Evolutionary conservation across 2,329 filamentous ascomycete genomes (phyloP), one percentile per base, ranked within the genome.

Genomic region (Remersonia thermophila): DNA sequence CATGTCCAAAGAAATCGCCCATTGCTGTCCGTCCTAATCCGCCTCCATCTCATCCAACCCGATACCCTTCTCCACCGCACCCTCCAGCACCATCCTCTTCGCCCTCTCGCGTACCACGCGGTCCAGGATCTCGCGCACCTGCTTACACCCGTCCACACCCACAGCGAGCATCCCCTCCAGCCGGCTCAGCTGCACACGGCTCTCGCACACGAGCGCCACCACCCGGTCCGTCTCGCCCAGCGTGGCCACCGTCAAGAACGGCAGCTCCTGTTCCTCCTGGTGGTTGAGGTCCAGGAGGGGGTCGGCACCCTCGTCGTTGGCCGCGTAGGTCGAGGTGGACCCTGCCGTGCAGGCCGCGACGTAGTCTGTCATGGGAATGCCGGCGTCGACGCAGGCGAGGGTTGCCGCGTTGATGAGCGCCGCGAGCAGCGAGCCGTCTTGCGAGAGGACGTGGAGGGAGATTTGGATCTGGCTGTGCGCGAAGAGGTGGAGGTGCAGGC

Each of bases 341-440:
- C 87, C 91, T 0, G 85, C 83, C 1, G 87, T 94, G 60, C 84
- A 93, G 5, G 87, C 85, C 15, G 79, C 77, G 3, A 96, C 73
- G 55, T 95, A 93, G 54, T 93, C 85, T 3, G 78, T 77, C 87
- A 96, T 95, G 16, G 91, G 91, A 14, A 98, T 80, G 35, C 91
- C 91, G 1, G 91, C 91, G 55, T 98, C 91, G 43, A 96, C 80
- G 15, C 96, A 74, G 0, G 91, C 91, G 10, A 98, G 73, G 0
- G 89, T 94, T 0, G 83, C 75, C 3, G 91, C 91, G 53, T 98
- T 98, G 48, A 96, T 67, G 31, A 89, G 84, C 0, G 86, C 82
- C 0, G 89, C 86, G 14, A 98, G 77, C 3, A 96, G 70, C 1
- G 83, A 87, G 18, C 91, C 91, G 56, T 98, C 91, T 48, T 93